Base-by-base conservation (phyloP, 2,329 filamentous ascomycete genomes). In the Aspergillus calidoustus region DNA sequence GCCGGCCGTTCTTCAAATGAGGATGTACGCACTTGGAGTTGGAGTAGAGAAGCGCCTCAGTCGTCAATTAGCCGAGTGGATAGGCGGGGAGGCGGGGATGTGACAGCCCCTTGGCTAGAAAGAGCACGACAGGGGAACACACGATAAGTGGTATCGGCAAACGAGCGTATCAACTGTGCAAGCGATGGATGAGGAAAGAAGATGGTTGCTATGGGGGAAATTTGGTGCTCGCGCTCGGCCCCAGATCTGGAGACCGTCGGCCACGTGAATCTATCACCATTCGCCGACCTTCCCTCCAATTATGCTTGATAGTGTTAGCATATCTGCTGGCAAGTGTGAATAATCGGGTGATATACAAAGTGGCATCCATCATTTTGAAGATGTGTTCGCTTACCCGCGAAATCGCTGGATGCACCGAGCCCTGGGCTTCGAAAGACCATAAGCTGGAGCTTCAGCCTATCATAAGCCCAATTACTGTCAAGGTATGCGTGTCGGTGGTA, bases 181-280 rank as follows among this genome's bases (percentile, higher is more conserved):
- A 19, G 25, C 25, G 25, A 28, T 28, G 25, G 25, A 28, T 8
- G 22, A 49, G 19, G 41, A 19, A 25, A 56, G 31, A 52, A n/a
- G 17, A 19, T 48, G 23, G 17, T 52, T 25, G n/a, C 9, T 47
- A 25, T 54, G 17, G 54, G 59, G 54, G 54, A 54, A 61, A 49
- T 31, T 38, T 22, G 44, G 34, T 15, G 11, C 19, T 61, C 34
- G 57, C 41, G n/a, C 13, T 57, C 61, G 57, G 61, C 43, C 28
- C 19, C 38, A 63, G 54, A 61, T 52, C 34, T 61, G 59, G 54
- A 48, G 11, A 15, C 59, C 61, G 59, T 2, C 44, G 7, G 41
- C 43, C 54, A 56, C 30, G 54, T 48, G 54, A 8, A 5, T 13
- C 34, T 13, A 13, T 41, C 34, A 4, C 13, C 34, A 13, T 15